Percentiles rank a stretch among this genome's conserved stretches.
Conservation (phyloP, 129 eudicot genomes). For the Solidago caesia region DNA sequence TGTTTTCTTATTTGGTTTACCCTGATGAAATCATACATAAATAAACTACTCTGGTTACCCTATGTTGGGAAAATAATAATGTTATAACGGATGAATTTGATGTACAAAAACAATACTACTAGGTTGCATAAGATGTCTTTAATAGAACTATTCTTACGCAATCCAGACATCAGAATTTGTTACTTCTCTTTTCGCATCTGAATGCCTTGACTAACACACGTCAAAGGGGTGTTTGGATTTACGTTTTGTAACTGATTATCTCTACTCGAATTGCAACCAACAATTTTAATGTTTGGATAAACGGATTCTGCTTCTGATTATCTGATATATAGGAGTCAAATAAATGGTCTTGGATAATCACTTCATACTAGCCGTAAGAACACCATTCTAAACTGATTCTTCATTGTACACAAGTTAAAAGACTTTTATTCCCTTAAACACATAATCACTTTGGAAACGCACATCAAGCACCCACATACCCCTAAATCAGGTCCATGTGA, state of each 20-base stretch:
- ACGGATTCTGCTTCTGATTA: not conserved
- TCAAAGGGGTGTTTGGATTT: not conserved
- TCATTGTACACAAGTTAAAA: no score
- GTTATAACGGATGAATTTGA: not conserved
- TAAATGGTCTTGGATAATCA: no score
- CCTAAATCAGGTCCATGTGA: not conserved
- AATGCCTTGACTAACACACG: not conserved
- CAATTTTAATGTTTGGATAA: constrained; percentile 2
- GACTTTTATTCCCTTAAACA: no score
- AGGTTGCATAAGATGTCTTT: not conserved
- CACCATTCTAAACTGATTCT: no score
- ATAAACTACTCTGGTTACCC: not conserved
- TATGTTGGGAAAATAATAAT: no score
- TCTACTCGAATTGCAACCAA: not conserved
- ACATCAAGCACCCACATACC: not conserved
- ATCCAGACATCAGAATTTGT: not conserved
- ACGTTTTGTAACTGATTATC: not conserved
- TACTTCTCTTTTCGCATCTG: not conserved
- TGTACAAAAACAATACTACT: not conserved
- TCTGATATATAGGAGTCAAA: not conserved
- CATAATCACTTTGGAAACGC: not conserved
- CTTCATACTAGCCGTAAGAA: no score
- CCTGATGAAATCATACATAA: not conserved
- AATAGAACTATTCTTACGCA: not conserved
- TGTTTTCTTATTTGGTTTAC: not conserved